Base-by-base conservation (phyloP, 2,329 filamentous ascomycete species). In the Diplocarpon mali region DNA sequence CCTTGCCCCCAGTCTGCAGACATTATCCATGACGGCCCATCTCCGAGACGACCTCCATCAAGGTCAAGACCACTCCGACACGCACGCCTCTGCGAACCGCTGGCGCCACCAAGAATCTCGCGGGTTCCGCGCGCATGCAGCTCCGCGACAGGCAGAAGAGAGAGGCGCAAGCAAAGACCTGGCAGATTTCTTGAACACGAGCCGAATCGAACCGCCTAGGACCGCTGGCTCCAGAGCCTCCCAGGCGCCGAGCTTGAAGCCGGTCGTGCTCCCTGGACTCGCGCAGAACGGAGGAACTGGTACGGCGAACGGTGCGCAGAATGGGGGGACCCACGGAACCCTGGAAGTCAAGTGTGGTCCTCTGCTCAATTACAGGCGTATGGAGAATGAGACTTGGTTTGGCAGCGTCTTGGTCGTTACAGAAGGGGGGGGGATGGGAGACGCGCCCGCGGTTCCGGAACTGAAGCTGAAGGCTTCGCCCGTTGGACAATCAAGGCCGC, bases 331-430 rank as follows among this genome's bases (percentile, higher is more conserved):
- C 4, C 48, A 40, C 24, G 47, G 49, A 10, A 49, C 71, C 37
- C 72, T 67, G 57, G 76, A 84, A 49, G 72, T 88, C 24, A 69
- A 83, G 12, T 81, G 76, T 54, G 85, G 85, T 0, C 85, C 85
- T 15, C 67, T 90, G 52, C 66, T 90, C 50, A 90, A 90, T 65
- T 90, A 88, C 63, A 73, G 81, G 52, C 75, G 76, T 57, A 88
- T 83, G 76, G 76, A 81, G 56, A 73, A 72, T 24, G 69, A 69
- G 32, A 67, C 65, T 34, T 96, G 90, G 89, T 71, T 85, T 56
- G 89, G 90, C 46, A 94, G 87, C 62, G 84, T 94, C 7, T 68
- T 95, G 56, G 68, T 95, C 40, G 87, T 95, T 42, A 84, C 82
- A 13, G 79, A 74, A 41, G 83, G 87, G 4, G 83, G 83, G 17